Percentiles rank a stretch among this genome's conserved stretches.
phyloP scores from a whole-genome alignment of 495 filamentous ascomycete genomes.

The Lasiosphaeriaceae sp. region DNA sequence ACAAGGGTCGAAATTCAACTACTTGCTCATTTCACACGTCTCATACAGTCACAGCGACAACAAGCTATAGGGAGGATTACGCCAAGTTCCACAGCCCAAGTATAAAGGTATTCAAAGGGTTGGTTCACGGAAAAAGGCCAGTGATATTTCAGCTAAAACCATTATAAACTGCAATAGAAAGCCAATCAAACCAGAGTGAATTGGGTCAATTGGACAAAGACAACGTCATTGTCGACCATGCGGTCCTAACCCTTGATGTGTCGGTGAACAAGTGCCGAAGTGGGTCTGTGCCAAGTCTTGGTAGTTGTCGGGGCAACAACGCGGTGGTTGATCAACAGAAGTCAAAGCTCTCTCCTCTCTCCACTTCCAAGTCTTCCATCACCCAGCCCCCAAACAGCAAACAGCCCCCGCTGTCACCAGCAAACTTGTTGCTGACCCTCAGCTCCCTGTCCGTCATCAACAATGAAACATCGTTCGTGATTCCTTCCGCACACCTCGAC shows the following conservation, averaged over 20 bases:
- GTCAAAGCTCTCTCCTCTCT: constrained; percentile 8
- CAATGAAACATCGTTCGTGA: constrained; percentile 16
- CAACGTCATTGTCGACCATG: not conserved
- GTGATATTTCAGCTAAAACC: too few species aligned
- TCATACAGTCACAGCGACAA: too few species aligned
- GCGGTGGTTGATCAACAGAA: constrained; percentile 18
- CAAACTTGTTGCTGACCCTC: not conserved
- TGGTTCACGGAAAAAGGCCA: too few species aligned
- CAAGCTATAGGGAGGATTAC: too few species aligned
- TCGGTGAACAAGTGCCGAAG: not conserved
- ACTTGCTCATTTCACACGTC: too few species aligned
- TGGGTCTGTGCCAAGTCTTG: not conserved
- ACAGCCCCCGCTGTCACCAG: not conserved
- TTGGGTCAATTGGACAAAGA: too few species aligned
- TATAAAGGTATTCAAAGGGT: too few species aligned
- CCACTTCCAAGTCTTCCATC: constrained; percentile 6
- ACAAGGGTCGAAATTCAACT: too few species aligned
- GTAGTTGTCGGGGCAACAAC: constrained; percentile 24
- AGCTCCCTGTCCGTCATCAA: not conserved
- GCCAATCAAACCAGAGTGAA: too few species aligned
- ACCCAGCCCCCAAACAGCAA: not conserved
- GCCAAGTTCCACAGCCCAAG: too few species aligned
- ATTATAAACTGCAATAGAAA: too few species aligned
- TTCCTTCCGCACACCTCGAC: constrained; percentile 11
- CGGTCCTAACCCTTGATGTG: not conserved